Evolutionary conservation across 257 asterid species (phyloP).

Genomic region (Solanum ossicruentum): DNA sequence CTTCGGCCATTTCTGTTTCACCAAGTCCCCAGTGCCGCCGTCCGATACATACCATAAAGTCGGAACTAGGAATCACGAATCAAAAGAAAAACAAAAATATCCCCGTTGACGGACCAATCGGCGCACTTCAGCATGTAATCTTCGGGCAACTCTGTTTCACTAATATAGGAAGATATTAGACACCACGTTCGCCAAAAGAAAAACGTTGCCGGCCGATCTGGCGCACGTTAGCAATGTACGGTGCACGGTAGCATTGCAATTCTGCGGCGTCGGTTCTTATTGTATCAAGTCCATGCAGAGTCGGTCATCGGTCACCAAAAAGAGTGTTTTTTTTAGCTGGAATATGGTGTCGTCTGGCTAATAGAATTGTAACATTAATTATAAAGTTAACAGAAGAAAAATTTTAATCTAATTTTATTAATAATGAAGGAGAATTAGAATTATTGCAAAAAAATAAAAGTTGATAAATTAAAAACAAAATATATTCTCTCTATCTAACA

Average conservation of each 20-base stretch:
- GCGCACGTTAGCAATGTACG: slow-evolving; percentile 6
- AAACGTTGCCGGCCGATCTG: not conserved
- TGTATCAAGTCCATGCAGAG: not conserved
- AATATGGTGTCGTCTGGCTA: not conserved
- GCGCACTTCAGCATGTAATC: not conserved
- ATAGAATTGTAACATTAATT: too few relatives aligned
- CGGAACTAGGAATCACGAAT: not conserved
- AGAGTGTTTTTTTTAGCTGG: not conserved
- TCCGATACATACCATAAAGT: not conserved
- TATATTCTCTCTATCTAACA: too few relatives aligned
- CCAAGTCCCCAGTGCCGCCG: not conserved
- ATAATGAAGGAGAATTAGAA: too few relatives aligned
- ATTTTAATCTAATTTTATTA: too few relatives aligned
- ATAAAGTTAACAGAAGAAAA: too few relatives aligned
- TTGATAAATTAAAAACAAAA: too few relatives aligned
- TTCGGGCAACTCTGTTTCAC: not conserved
- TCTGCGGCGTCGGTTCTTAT: not conserved
- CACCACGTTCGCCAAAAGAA: not conserved
- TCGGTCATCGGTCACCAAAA: not conserved
- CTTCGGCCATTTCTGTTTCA: not conserved
- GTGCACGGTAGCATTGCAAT: slow-evolving; percentile 6
- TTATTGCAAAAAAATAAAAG: too few relatives aligned
- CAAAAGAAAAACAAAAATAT: not conserved
- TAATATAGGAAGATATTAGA: not conserved
- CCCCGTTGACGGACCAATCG: not conserved